Evolutionary conservation across 768 basidiomycete genomes (phyloP), one percentile per base, ranked within the genome.

Genomic region (Mrakia gelida): DNA sequence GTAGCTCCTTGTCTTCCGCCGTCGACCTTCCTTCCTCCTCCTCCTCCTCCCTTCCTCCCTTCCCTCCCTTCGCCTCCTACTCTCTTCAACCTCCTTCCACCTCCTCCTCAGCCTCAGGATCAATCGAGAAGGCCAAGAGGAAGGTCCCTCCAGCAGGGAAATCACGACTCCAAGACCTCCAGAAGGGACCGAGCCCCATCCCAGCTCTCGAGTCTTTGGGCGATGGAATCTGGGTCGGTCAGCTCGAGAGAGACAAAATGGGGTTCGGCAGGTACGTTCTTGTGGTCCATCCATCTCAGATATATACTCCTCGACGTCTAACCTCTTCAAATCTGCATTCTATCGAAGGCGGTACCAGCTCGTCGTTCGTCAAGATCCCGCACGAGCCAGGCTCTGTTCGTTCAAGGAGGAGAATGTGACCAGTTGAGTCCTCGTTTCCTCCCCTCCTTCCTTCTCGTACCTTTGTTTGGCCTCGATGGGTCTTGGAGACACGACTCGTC

Each of bases 361-460:
- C 28, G 80, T 75, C 38, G 80, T 84, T 28, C 78, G 80, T 65
- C 84, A 85, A 76, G 83, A 85, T 71, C 84, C 84, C 1, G 83
- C 81, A 52, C 67, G 83, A 26, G 84, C 84, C 4, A 80, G 84
- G 63, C 79, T 85, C 41, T 84, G 84, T 77, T 82, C 82, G 3
- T 85, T 83, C 81, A 85, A 85, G 76, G 84, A 85, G 80, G 84
- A 83, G 76, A 85, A 85, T 70, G 84, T 84, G 45, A 85, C 84
- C 13, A 84, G 84, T 85, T 49, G 38, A 78, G 84, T 83, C 30
- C 21, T 52, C 3, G n/a, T 8, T 73, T 52, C 49, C 18, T 52
- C 49, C 49, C 54, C 18, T 56, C 30, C 13, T 21, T 41, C 52
- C 28, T 10, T 38, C 52, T 73, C 16, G 1, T 0, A 34, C 38